A percentile compares a stretch with the other conserved stretches of the same genome.
Evolutionary conservation across 2,329 filamentous ascomycete species (phyloP).

Genomic region (Fusarium siculi): DNA sequence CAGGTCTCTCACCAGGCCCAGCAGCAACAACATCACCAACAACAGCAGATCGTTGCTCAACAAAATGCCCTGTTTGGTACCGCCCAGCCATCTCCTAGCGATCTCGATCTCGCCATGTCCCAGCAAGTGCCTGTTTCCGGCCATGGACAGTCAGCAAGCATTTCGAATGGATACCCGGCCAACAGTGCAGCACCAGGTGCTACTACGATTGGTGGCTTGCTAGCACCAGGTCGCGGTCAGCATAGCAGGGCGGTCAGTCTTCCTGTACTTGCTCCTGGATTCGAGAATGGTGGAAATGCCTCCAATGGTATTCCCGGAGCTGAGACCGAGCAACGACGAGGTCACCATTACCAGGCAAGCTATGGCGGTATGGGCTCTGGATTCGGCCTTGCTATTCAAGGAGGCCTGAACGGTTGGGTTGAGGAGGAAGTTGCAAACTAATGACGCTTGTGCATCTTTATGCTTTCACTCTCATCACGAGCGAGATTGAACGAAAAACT

Average conservation of each 20-base stretch:
- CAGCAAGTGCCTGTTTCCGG: conserved; percentile 69
- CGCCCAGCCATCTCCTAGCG: conserved; percentile 68
- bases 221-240: conserved; percentile 74
- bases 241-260: conserved; percentile 89
- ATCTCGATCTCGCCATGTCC: conserved; percentile 67
- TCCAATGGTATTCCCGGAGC: conserved; percentile 59
- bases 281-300: conserved; percentile 68
- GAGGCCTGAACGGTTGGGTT: conserved; percentile 73
- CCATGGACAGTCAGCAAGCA: conserved; percentile 74
- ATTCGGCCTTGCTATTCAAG: conserved; percentile 71
- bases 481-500: conserved; percentile 46
- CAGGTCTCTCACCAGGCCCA: conserved; percentile 80
- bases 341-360: conserved; percentile 74
- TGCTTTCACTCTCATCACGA: conserved; percentile 35
- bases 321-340: conserved; percentile 65
- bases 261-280: conserved; percentile 74
- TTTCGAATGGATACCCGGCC: conserved; percentile 70
- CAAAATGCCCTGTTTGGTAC: conserved; percentile 85
- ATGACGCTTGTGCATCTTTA: conserved; percentile 43
- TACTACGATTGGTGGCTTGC: conserved; percentile 79
- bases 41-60: conserved; percentile 76
- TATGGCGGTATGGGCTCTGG: conserved; percentile 69
- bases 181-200: conserved; percentile 65
- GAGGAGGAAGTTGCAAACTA: conserved; percentile 74
- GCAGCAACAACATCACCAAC: conserved; percentile 79